These are phyloP conservation scores for Penicillium sp. DNA, from an alignment of 2,329 filamentous ascomycete species.

Conservation along the genomic window DNA sequence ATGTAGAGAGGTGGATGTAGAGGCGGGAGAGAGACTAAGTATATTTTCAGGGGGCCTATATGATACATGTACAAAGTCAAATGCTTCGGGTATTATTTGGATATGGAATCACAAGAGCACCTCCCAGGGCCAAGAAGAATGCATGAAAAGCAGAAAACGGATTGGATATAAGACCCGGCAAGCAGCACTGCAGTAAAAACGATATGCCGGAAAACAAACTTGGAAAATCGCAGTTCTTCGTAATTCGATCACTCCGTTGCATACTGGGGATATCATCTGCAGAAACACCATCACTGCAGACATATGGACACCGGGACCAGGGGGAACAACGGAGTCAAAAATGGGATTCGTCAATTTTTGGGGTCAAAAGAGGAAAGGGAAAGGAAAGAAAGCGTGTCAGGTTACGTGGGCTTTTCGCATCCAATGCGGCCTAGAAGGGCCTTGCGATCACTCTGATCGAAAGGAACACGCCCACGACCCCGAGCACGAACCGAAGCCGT, in stretches of 20 bases:
- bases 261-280: conserved; percentile 3
- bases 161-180: conserved; percentile 22
- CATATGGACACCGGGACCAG: conserved; percentile 10
- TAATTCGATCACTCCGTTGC: conserved; percentile 21
- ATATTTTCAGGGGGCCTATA: not conserved
- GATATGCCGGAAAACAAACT: conserved; percentile 14
- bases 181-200: conserved; percentile 5
- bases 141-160: conserved; percentile 13
- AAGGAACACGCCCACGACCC: conserved; percentile 39
- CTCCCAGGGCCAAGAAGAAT: conserved; percentile 7
- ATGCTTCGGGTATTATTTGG: conserved; percentile 25
- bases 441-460: conserved; percentile 56
- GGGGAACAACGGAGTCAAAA: conserved; percentile 17
- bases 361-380: not conserved
- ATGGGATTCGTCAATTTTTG: conserved; percentile 18
- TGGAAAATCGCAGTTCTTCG: conserved; percentile 18
- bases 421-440: conserved; percentile 80
- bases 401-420: conserved; percentile 67
- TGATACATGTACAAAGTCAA: conserved; percentile 12
- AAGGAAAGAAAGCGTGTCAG: not conserved
- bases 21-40: not conserved
- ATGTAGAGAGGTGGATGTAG: too few relatives aligned
- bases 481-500: conserved; percentile 36
- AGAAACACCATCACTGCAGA: conserved; percentile 1
- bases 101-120: conserved; percentile 12